Evolutionary conservation across 306 rosid species (phyloP).

Genomic region (Alnus rubra): DNA sequence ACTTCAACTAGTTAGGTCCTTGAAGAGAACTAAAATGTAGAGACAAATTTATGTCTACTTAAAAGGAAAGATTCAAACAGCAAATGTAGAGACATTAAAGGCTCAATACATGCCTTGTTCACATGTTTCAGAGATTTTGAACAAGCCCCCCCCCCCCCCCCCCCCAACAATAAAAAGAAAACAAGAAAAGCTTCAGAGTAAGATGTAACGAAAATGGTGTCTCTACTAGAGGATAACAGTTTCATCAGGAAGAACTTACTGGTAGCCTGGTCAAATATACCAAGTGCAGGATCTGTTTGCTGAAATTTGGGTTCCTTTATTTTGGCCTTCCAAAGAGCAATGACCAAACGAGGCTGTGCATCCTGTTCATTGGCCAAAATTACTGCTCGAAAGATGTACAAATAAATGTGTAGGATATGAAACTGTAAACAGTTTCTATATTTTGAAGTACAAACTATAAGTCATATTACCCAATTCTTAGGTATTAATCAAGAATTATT

Average conservation of each 20-base stretch:
- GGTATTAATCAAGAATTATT: not conserved
- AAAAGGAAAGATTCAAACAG: not conserved
- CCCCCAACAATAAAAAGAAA: too few species aligned
- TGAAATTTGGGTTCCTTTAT: conserved; percentile 21
- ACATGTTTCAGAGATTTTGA: not conserved
- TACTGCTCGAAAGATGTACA: not conserved
- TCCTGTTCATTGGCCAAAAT: conserved; percentile 12
- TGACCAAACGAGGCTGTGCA: conserved; percentile 15
- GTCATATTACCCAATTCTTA: not conserved
- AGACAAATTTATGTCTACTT: not conserved
- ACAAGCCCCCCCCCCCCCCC: too few species aligned
- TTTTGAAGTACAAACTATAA: not conserved
- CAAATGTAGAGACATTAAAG: not conserved
- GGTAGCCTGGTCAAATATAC: conserved; percentile 2
- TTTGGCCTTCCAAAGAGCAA: conserved; percentile 29
- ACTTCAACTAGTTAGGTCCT: not conserved
- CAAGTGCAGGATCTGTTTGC: conserved; percentile 21
- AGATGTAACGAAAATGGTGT: not conserved
- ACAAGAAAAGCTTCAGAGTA: not conserved
- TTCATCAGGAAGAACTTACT: conserved; percentile 10
- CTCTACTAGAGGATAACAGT: not conserved
- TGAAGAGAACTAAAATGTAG: not conserved
- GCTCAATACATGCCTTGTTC: not conserved
- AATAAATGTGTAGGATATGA: not conserved
- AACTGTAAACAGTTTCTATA: not conserved